Conservation (phyloP, 257 asterid species). For the Przewalskia tangutica region DNA sequence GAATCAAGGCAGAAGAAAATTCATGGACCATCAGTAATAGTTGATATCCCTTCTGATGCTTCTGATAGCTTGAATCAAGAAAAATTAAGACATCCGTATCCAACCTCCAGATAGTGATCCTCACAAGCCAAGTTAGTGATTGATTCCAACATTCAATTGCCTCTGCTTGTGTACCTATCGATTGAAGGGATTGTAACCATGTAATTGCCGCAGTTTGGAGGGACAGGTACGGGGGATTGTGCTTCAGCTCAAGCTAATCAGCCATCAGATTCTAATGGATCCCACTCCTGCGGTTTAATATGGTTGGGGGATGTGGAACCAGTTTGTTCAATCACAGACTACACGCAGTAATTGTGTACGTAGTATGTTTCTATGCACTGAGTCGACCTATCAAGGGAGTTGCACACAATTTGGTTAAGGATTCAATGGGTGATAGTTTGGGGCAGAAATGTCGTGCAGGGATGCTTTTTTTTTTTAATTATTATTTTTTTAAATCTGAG, state of each 20-base stretch:
- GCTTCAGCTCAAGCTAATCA: background rate
- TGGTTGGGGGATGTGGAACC: background rate
- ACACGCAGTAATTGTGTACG: background rate
- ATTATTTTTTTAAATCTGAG: too few relatives aligned
- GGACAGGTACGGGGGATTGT: background rate
- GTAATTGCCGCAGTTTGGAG: background rate
- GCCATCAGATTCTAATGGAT: background rate
- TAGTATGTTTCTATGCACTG: background rate
- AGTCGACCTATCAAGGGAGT: background rate
- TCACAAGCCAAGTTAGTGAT: background rate
- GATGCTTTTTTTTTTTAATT: background rate
- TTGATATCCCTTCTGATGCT: conserved; percentile 28
- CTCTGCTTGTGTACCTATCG: background rate
- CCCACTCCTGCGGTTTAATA: background rate
- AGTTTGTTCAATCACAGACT: background rate
- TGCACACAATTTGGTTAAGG: background rate
- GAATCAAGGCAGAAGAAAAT: conserved; percentile 27
- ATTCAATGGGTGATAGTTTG: background rate
- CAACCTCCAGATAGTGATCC: conserved; percentile 37
- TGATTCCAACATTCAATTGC: background rate
- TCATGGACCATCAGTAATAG: conserved; percentile 21
- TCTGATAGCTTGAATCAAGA: conserved; percentile 21
- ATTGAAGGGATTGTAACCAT: background rate
- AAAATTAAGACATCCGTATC: conserved; percentile 29
- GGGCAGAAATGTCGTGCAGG: background rate